Conservation (phyloP, 1,284 basidiomycete genomes). For the Fomitopsis pinicola region DNA sequence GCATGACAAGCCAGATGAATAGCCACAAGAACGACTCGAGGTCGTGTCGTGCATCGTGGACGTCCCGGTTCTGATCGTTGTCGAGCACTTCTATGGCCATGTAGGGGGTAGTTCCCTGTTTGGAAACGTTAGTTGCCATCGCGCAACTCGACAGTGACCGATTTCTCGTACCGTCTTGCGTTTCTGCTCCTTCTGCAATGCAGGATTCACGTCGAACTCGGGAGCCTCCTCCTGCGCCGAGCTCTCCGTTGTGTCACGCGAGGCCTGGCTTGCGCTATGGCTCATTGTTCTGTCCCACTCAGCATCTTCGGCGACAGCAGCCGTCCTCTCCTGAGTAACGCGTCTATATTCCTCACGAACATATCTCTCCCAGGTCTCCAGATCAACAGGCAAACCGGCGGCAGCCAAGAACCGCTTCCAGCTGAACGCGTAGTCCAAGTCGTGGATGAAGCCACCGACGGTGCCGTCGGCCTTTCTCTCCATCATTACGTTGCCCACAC, state of each 20-base stretch:
- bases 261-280: not conserved
- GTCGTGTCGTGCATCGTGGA: constrained; percentile 1
- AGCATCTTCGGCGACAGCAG: not conserved
- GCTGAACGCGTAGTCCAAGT: not conserved
- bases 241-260: no score
- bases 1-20: constrained; percentile 10
- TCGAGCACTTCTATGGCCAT: constrained; percentile 4
- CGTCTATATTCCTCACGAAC: not conserved
- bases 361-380: not conserved
- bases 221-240: no score
- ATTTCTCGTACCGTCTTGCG: not conserved
- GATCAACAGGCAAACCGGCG: not conserved
- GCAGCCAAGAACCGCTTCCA: not conserved
- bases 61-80: not conserved
- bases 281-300: not conserved
- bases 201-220: no score
- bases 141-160: no score
- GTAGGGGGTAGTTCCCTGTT: constrained; percentile 12
- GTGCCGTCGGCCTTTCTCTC: not conserved
- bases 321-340: not conserved
- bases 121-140: not conserved
- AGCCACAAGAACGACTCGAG: constrained; percentile 14
- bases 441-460: not conserved
- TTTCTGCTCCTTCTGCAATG: not conserved
- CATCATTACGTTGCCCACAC: not conserved